Conservation (phyloP, 176 grass and related monocot genomes). For the Ampelocalamus luodianensis region DNA sequence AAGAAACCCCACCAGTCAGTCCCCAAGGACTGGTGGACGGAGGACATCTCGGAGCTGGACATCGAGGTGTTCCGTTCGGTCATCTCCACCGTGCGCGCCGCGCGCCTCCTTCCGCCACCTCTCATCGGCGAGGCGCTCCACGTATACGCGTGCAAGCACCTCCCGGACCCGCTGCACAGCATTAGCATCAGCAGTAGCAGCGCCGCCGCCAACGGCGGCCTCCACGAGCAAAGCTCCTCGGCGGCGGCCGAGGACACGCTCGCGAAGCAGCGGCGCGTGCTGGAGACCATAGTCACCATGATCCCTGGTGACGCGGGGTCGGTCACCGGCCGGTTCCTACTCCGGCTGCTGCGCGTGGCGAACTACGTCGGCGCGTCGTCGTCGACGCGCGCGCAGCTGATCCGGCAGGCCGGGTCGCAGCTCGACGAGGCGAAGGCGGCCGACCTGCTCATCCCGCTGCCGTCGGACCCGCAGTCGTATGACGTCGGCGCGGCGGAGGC, state of each 20-base stretch:
- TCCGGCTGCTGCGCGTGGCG: conserved; percentile 80
- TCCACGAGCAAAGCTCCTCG: conserved; percentile 53
- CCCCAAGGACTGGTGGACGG: conserved; percentile 98
- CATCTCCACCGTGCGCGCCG: conserved; percentile 72
- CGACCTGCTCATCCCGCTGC: conserved; percentile 76
- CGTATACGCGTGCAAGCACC: conserved; percentile 90
- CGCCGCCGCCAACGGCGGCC: background rate
- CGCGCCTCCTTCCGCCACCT: conserved; percentile 58
- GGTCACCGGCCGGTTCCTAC: conserved; percentile 72
- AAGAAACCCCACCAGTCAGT: conserved; percentile 57
- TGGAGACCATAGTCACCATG: conserved; percentile 87
- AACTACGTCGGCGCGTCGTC: conserved; percentile 69
- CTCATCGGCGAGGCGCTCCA: conserved; percentile 97
- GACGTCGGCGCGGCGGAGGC: conserved; percentile 78
- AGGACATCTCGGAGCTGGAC: conserved; percentile 93
- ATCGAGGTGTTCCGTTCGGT: conserved; percentile 86
- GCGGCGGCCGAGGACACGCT: conserved; percentile 50
- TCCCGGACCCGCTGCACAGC: conserved; percentile 55
- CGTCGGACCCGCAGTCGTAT: conserved; percentile 49
- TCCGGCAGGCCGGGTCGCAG: conserved; percentile 69
- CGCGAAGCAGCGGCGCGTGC: conserved; percentile 65
- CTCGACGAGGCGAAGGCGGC: conserved; percentile 62
- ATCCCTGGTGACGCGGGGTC: conserved; percentile 65
- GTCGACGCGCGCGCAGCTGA: conserved; percentile 81
- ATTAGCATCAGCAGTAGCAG: fast-evolving